Conservation (phyloP, 2,329 filamentous ascomycete genomes). For the Claviceps capensis region DNA sequence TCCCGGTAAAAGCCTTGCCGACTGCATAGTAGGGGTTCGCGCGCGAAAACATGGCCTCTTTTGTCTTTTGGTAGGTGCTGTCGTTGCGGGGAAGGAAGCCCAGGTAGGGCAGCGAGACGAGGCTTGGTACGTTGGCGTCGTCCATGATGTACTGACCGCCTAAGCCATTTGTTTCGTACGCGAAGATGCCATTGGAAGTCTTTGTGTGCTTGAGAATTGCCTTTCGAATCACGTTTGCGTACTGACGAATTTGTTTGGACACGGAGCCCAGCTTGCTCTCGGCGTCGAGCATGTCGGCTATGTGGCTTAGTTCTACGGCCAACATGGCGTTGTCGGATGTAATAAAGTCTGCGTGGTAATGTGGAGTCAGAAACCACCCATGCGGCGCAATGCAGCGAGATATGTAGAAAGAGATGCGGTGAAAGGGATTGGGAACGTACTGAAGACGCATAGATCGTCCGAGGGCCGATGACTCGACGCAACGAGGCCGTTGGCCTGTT, state of each 20-base stretch:
- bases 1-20: constrained; percentile 12
- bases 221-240: constrained; percentile 49
- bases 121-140: constrained; percentile 56
- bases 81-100: constrained; percentile 46
- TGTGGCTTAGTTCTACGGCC: constrained; percentile 36
- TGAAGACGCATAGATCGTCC: constrained; percentile 67
- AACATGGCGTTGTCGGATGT: constrained; percentile 24
- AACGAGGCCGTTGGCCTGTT: constrained; percentile 62
- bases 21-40: constrained; percentile 61
- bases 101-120: constrained; percentile 51
- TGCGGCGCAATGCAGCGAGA: background rate
- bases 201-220: constrained; percentile 43
- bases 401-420: too few relatives aligned
- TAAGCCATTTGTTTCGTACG: constrained; percentile 65
- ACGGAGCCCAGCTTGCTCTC: constrained; percentile 60
- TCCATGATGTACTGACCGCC: constrained; percentile 55
- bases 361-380: background rate
- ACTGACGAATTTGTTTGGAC: constrained; percentile 22
- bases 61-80: constrained; percentile 61
- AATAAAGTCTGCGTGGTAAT: constrained; percentile 30
- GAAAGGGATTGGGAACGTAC: constrained; percentile 5
- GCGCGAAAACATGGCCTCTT: constrained; percentile 60
- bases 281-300: constrained; percentile 49
- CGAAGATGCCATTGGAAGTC: constrained; percentile 48
- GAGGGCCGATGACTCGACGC: constrained; percentile 71